Base-by-base conservation (phyloP, 371 early-diverging fungal species). In the Syncephalastrum racemosum region DNA sequence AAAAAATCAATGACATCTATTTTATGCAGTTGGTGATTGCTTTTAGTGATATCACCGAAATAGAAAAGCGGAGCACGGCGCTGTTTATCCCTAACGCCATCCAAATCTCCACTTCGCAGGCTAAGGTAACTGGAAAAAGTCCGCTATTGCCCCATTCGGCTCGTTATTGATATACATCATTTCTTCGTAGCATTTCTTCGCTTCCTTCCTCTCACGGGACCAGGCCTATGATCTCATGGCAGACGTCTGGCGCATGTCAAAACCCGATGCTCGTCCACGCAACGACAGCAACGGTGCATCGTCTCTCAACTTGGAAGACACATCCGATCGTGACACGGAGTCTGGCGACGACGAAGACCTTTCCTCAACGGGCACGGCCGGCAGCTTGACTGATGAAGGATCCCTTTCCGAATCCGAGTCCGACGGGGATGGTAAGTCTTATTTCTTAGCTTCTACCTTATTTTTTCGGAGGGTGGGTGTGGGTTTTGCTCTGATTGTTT, bases 31-130 rank as follows among this genome's bases (percentile, higher is more conserved):
- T 96, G 47, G 89, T 92, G 1, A 89, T 96, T 51, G 84, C 87
- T 2, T 87, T 94, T 60, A 79, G 82, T 25, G 92, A 94, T 62
- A 87, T 97, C 31, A 84, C 88, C 25, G 75, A 85, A 0, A 91
- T 97, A 47, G 91, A 91, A 42, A 90, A 91, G 60, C 75, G 82
- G 40, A 75, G 85, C 64, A 91, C 88, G 3, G 95, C 90, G 41
- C 85, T 84, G 48, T 87, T 90, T 59, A 90, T 94, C 52, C 94
- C 94, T 31, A 93, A 92, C 63, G 92, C 95, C 4, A 89, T 96
- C 52, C 78, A 85, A 52, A 77, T 96, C 14, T 81, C 87, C 7
- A 92, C 94, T 13, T 63, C 80, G 16, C 87, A 90, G 42, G 73
- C 78, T 12, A 88, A 85, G 67, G 83, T 79, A 75, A 51, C 7